Base-by-base conservation (phyloP, 2,329 filamentous ascomycete species). In the Bipolaris zeicola region DNA sequence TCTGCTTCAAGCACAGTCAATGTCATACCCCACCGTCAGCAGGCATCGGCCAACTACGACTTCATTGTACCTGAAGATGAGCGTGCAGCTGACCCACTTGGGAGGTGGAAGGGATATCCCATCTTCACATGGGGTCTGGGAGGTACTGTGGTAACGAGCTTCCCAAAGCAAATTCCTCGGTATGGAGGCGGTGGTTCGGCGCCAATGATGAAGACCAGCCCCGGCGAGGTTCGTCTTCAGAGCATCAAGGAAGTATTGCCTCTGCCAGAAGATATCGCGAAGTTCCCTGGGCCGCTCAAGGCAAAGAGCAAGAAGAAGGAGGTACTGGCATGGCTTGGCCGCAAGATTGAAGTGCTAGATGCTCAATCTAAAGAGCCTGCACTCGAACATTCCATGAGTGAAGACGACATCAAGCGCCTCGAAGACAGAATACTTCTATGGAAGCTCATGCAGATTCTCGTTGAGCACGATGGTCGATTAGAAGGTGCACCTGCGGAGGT, bases 221-320 rank as follows among this genome's bases (percentile, higher is more conserved):
- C 91, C 16, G 95, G 95, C 2, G 90, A 94, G 64, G 85, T 97
- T 22, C 91, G 88, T 66, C 80, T 94, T n/a, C 84, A 87, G 60
- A 89, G 85, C 64, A 83, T 91, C 60, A 95, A 89, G 71, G 87
- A 92, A 41, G 81, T 91, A 28, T 79, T 91, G 42, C 87, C 90
- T 4, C 79, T 92, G 7, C 81, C 86, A 22, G 91, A 95, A 33
- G 84, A 87, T 2, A 79, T 95, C 46, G 83, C 86, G 16, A 92
- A 88, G 65, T 98, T 98, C 69, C 95, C 95, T 0, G 95, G 95
- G 0, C 95, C 96, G 3, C 79, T 99, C 26, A 92, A 89, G 75
- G 85, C 87, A 38, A 98, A 97, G 72, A 87, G 88, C 1, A 98
- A 96, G 82, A 99, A 99, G 82, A 99, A 98, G 79, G 94, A 99